phyloP scores from a whole-genome alignment of 306 rosid species.

The Malus fusca region DNA sequence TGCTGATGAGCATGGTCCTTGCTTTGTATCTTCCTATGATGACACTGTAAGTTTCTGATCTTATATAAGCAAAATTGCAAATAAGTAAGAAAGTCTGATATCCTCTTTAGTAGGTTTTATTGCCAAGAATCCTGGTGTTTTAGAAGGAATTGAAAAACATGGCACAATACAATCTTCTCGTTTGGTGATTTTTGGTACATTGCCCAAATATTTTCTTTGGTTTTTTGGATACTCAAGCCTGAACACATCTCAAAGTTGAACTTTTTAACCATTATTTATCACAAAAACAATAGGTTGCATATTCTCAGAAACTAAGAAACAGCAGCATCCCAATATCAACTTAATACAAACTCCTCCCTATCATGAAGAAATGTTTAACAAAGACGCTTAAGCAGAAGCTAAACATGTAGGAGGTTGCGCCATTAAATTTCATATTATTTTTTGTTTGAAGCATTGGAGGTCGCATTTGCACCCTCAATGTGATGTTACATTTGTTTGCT shows the following conservation, averaged over 20 bases:
- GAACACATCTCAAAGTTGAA: background rate
- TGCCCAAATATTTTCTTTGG: background rate
- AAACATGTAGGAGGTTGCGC: background rate
- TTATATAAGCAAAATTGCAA: background rate
- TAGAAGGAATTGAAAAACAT: background rate
- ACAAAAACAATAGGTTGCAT: background rate
- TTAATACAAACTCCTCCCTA: background rate
- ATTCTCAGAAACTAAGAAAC: background rate
- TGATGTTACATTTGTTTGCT: background rate
- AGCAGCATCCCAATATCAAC: background rate
- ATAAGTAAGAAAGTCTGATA: background rate
- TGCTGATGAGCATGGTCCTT: constrained; percentile 82
- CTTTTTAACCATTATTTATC: background rate
- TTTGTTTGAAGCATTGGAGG: background rate
- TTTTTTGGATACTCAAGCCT: background rate
- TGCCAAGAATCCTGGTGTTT: background rate
- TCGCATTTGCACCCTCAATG: background rate
- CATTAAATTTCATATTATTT: background rate
- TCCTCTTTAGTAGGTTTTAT: background rate
- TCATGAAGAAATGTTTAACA: background rate
- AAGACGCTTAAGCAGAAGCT: background rate
- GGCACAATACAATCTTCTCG: background rate
- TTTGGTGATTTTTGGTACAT: background rate
- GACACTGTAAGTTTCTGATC: constrained; percentile 64
- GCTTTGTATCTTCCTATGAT: constrained; percentile 60